Evolutionary conservation across 495 filamentous ascomycete species (phyloP), one percentile per base, ranked within the genome.

Genomic region (Venustampulla echinocandica): DNA sequence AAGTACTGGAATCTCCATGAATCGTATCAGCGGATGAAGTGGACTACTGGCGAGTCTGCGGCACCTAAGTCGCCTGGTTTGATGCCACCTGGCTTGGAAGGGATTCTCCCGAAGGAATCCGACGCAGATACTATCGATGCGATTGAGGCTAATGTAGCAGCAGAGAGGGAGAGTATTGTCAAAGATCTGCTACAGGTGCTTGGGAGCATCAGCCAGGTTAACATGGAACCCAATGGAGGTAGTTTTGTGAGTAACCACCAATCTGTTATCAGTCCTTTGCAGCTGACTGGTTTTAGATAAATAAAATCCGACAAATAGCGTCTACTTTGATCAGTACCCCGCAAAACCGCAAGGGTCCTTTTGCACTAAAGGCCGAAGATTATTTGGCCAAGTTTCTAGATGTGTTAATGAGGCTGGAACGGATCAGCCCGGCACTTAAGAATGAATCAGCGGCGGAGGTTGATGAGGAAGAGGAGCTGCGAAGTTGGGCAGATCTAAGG

Each of bases 141-240:
- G 46, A 66, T 74, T 19, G 73, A 74, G 30, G 61, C 62, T 4
- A 66, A 69, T 43, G 82, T 92, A 76, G 61, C 69, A 0, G 62
- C 69, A 38, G 87, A 93, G 65, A 74, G 83, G 2, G 84, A 87
- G 50, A 64, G 75, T 0, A 81, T 92, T 10, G 77, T 89, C n/a
- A 79, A 83, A 37, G 78, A 84, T 58, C 71, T 94, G 0, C 69
- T 90, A 3, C 63, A 75, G 0, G 76, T 90, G 6, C 61, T 94
- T 9, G 68, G 68, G 11, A 82, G 75, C 23, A 81, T 94, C 55
- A 80, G 77, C 43, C 80, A 86, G 65, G 73, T 84, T 37, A 85
- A 85, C 60, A 82, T 90, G 70, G 86, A 92, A 60, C 83, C 87
- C 1, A 90, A 88, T 56, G 83, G 78, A 14, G 74, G 73, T 34